Percentiles rank a stretch among this genome's conserved stretches.
Conservation (phyloP, 257 asterid genomes). For the Nicotiana tabacum region DNA sequence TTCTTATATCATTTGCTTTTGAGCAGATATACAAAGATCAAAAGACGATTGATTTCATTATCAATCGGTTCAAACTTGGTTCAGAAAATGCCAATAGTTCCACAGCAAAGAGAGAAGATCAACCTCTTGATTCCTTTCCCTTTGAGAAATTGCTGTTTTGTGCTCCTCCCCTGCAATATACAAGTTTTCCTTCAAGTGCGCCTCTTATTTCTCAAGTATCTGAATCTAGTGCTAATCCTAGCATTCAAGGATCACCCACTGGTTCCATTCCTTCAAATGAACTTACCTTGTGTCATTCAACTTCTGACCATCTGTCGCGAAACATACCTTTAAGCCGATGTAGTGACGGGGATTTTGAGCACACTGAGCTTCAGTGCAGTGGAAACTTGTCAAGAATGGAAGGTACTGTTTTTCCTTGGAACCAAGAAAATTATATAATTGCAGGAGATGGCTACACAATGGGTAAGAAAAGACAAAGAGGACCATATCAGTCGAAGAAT, state of each 20-base stretch:
- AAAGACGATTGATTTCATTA: conserved; percentile 39
- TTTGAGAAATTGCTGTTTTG: conserved; percentile 17
- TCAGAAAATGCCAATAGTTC: conserved; percentile 33
- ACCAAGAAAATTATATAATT: neutral
- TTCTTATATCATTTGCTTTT: conserved; percentile 4
- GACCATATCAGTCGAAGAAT: conserved; percentile 67
- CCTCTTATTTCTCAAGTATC: conserved; percentile 20
- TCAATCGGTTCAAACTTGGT: conserved; percentile 22
- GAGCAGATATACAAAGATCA: conserved; percentile 55
- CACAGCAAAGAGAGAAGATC: conserved; percentile 12
- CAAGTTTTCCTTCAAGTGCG: neutral
- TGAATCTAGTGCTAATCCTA: conserved; percentile 31
- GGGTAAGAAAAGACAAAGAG: conserved; percentile 31
- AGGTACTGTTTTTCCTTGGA: conserved; percentile 11
- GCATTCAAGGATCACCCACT: conserved; percentile 60
- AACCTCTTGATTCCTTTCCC: conserved; percentile 13
- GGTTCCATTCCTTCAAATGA: conserved; percentile 49
- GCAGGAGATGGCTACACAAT: conserved; percentile 7
- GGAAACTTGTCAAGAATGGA: conserved; percentile 21
- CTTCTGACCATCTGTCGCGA: conserved; percentile 15
- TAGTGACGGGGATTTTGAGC: conserved; percentile 21
- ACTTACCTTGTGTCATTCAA: conserved; percentile 18
- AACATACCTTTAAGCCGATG: conserved; percentile 26
- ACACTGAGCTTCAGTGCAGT: conserved; percentile 18
- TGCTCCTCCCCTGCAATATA: conserved; percentile 20